Base-by-base conservation (phyloP, 163 green algal genomes). In the Chlamydomonas reinhardtii region DNA sequence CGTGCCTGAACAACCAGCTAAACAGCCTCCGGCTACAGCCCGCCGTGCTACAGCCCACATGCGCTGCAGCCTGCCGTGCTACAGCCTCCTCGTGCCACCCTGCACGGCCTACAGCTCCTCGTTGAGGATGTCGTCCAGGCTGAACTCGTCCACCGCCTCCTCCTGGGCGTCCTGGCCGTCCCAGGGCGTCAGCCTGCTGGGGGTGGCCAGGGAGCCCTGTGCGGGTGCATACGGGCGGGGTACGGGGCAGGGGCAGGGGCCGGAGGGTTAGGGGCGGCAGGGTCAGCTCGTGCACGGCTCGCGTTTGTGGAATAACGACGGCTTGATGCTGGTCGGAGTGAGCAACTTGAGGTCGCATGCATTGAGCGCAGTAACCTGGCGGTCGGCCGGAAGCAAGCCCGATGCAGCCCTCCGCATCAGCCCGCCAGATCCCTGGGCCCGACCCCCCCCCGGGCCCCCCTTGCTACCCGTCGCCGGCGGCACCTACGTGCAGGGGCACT, bases 71-170 rank as follows among this genome's bases (percentile, higher is more conserved):
- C 39, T 5, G 39, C 5, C 39, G 39, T 8, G 39, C 39, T 48
- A 48, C 39, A 48, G 8, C 39, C 39, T 5, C 39, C n/a, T n/a
- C n/a, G n/a, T n/a, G n/a, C n/a, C n/a, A n/a, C n/a, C n/a, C n/a
- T n/a, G n/a, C n/a, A n/a, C n/a, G n/a, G n/a, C 19, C 59, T 70
- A 85, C 61, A 85, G 77, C 77, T 85, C 76, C 24, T 91, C 74
- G 66, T 96, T 91, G 89, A 96, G 95, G 31, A 99, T 89, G 39
- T 98, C 96, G 24, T 96, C 94, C 61, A 99, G 80, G 56, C 85
- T 90, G 88, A 99, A 98, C 91, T 99, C 96, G 17, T 98, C 96
- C 72, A 95, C 95, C 48, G 90, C 70, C 65, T 93, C 80, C 64
- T 95, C 83, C 73, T 90, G 75, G 4, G 87, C 96, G 71, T 99